Conservation (phyloP, 805 yeast species). For the Scheffersomyces coipomensis region DNA sequence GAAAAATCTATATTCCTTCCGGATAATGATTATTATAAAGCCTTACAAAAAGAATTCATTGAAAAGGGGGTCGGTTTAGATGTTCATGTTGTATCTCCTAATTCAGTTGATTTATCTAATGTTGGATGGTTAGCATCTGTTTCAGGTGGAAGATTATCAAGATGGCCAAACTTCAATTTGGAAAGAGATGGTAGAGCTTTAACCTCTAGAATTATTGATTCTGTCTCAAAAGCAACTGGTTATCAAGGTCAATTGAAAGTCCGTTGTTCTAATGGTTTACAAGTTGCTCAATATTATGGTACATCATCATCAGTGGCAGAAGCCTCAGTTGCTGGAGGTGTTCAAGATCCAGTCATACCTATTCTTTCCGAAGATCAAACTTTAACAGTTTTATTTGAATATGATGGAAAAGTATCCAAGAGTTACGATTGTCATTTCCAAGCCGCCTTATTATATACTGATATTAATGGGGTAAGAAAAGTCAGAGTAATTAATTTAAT, state of each 20-base stretch:
- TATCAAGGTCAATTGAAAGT: conserved; percentile 81
- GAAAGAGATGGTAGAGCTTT: conserved; percentile 70
- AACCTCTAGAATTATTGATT: conserved; percentile 55
- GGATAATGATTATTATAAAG: conserved; percentile 59
- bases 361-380: conserved; percentile 60
- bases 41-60: conserved; percentile 56
- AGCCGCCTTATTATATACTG: conserved; percentile 84
- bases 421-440: conserved; percentile 86
- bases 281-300: conserved; percentile 74
- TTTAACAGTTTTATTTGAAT: conserved; percentile 67
- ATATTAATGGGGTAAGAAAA: conserved; percentile 69
- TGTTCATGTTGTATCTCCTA: conserved; percentile 63
- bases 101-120: conserved; percentile 71
- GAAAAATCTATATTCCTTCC: conserved; percentile 57
- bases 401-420: conserved; percentile 72
- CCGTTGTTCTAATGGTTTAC: conserved; percentile 85
- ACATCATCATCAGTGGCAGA: conserved; percentile 29
- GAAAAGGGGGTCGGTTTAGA: conserved; percentile 70
- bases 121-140: conserved; percentile 62
- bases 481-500: conserved; percentile 84
- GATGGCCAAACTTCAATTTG: conserved; percentile 65
- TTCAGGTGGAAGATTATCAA: conserved; percentile 69
- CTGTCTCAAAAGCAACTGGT: conserved; percentile 55
- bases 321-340: conserved; percentile 22
- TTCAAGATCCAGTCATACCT: conserved; percentile 71